phyloP scores from a whole-genome alignment of 306 rosid species.

The Prunus padus region DNA sequence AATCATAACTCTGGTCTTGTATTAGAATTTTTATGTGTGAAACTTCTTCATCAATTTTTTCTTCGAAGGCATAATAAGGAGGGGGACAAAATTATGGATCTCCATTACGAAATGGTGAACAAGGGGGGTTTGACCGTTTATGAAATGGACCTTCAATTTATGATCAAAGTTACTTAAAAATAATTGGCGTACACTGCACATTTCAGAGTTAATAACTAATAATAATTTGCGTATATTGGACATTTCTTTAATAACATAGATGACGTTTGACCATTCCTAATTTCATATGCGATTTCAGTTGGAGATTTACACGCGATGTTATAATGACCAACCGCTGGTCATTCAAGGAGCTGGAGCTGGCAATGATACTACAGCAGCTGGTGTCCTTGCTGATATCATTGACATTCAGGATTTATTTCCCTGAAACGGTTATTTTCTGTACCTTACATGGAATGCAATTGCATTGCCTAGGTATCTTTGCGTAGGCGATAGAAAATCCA shows the following conservation, averaged over 20 bases:
- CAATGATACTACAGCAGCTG: constrained; percentile 90
- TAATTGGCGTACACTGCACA: background rate
- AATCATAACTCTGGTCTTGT: background rate
- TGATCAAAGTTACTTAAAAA: background rate
- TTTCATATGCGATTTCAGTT: constrained; percentile 53
- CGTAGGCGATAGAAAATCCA: background rate
- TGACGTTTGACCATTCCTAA: constrained; percentile 10
- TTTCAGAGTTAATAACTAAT: background rate
- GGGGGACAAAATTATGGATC: background rate
- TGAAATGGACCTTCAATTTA: background rate
- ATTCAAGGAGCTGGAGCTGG: constrained; percentile 99
- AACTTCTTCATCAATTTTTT: background rate
- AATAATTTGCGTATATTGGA: background rate
- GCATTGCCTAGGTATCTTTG: background rate
- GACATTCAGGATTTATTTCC: constrained; percentile 78
- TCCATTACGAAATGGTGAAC: background rate
- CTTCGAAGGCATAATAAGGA: background rate
- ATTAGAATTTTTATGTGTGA: background rate
- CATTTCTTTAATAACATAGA: background rate
- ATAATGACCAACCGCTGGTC: constrained; percentile 69
- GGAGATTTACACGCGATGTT: constrained; percentile 83
- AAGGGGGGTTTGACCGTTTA: background rate
- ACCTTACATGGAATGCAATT: background rate
- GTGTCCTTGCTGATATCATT: constrained; percentile 91
- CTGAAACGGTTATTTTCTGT: constrained; percentile 25